Evolutionary conservation across 1,284 basidiomycete genomes (phyloP).

Genomic region (Violaceomyces palustris): DNA sequence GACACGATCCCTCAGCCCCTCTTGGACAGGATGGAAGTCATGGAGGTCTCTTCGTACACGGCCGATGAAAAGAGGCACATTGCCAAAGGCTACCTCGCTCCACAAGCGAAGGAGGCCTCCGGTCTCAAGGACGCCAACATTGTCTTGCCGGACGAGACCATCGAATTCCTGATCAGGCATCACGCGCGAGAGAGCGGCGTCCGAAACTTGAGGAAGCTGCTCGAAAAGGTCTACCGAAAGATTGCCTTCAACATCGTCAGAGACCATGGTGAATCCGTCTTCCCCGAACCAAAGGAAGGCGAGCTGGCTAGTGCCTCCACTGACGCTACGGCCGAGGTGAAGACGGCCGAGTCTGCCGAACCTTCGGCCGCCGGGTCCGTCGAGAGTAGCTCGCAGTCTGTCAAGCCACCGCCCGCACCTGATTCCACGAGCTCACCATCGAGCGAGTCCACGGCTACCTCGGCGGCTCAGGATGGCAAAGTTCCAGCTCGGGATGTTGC

Average conservation of each 20-base stretch:
- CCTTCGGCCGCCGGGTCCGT: constrained; percentile 15
- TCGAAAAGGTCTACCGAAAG: constrained; percentile 89
- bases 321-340: constrained; percentile 3
- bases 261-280: constrained; percentile 79
- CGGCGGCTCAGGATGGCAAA: constrained; percentile 20
- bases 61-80: constrained; percentile 93
- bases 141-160: constrained; percentile 57
- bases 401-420: constrained; percentile 20
- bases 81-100: constrained; percentile 83
- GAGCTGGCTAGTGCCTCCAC: constrained; percentile 36
- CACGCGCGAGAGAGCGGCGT: constrained; percentile 91
- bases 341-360: neutral
- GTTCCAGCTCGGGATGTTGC: constrained; percentile 28
- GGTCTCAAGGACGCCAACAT: constrained; percentile 61
- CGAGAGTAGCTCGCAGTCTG: constrained; percentile 50
- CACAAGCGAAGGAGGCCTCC: constrained; percentile 86
- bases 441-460: no score
- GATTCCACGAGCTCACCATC: constrained; percentile 1
- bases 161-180: constrained; percentile 88
- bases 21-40: constrained; percentile 83
- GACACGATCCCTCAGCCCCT: constrained; percentile 95
- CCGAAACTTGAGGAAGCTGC: constrained; percentile 47
- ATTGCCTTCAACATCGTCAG: constrained; percentile 87
- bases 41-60: constrained; percentile 82
- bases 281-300: constrained; percentile 65